Conservation (phyloP, 2,329 filamentous ascomycete genomes). For the Pseudocercospora musae region DNA sequence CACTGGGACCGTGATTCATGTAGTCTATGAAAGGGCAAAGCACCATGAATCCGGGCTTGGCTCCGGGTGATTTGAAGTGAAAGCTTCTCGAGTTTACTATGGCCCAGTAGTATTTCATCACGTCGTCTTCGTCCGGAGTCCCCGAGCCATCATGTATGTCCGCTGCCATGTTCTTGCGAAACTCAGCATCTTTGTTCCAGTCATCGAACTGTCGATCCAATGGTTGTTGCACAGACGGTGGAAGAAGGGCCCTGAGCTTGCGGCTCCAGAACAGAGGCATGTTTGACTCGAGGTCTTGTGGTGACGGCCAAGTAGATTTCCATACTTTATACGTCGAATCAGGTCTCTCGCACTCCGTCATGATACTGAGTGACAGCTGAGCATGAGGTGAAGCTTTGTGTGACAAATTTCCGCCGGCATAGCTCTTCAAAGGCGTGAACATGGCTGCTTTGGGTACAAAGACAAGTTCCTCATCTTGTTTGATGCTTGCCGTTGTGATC, state of each 20-base stretch:
- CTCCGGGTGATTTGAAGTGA: slow-evolving; percentile 51
- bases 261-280: slow-evolving; percentile 57
- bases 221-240: slow-evolving; percentile 35
- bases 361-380: slow-evolving; percentile 57
- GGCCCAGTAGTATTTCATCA: slow-evolving; percentile 57
- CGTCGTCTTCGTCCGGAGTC: slow-evolving; percentile 15
- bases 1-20: slow-evolving; percentile 56
- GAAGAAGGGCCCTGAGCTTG: slow-evolving; percentile 40
- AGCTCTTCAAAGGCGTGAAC: slow-evolving; percentile 51
- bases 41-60: slow-evolving; percentile 59
- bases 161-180: background rate
- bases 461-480: slow-evolving; percentile 61
- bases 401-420: background rate
- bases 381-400: slow-evolving; percentile 52
- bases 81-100: slow-evolving; percentile 61
- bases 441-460: slow-evolving; percentile 63
- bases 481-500: slow-evolving; percentile 63
- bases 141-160: background rate
- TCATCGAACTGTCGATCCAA: slow-evolving; percentile 32
- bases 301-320: slow-evolving; percentile 55
- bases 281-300: slow-evolving; percentile 55
- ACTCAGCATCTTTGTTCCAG: slow-evolving; percentile 26
- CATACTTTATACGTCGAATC: slow-evolving; percentile 19
- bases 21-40: slow-evolving; percentile 71
- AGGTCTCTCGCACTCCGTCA: slow-evolving; percentile 16